Evolutionary conservation across 1,139 yeast genomes (phyloP).

Genomic region (Sugiyamaella neomexicana): DNA sequence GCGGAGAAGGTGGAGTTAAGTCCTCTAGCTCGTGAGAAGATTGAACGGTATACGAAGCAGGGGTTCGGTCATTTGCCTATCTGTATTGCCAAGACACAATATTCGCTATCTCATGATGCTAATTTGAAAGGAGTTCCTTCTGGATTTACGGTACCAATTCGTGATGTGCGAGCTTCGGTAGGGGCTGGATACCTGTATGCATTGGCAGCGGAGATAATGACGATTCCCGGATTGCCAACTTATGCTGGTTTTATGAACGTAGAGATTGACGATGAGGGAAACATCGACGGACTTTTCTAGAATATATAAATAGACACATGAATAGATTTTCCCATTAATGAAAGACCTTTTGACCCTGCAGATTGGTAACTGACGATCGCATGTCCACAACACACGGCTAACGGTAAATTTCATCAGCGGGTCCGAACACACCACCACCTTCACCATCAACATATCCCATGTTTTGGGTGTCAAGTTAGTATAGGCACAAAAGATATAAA

Average conservation of each 20-base stretch:
- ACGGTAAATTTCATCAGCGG: not conserved
- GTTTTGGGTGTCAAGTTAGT: too few species aligned
- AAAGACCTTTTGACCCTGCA: not conserved
- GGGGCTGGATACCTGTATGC: slow-evolving; percentile 98
- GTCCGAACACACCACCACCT: not conserved
- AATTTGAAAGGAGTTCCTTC: slow-evolving; percentile 91
- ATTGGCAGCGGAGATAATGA: slow-evolving; percentile 94
- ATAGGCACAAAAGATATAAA: too few species aligned
- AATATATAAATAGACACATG: not conserved
- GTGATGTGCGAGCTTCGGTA: slow-evolving; percentile 89
- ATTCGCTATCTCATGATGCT: slow-evolving; percentile 94
- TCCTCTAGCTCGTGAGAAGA: slow-evolving; percentile 81
- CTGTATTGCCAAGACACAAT: slow-evolving; percentile 97
- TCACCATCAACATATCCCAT: not conserved
- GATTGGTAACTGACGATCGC: not conserved
- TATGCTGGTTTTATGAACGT: slow-evolving; percentile 97
- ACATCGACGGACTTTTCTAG: slow-evolving; percentile 90
- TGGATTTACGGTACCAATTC: slow-evolving; percentile 90
- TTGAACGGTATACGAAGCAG: slow-evolving; percentile 80
- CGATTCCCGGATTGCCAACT: slow-evolving; percentile 96
- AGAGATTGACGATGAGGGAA: slow-evolving; percentile 90
- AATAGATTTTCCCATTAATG: not conserved
- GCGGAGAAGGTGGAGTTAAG: slow-evolving; percentile 85
- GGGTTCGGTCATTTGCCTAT: slow-evolving; percentile 92
- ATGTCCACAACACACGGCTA: not conserved